Percentiles rank a stretch among this genome's conserved stretches.
Conservation (phyloP, 2,329 filamentous ascomycete species). For the Tolypocladium paradoxum region DNA sequence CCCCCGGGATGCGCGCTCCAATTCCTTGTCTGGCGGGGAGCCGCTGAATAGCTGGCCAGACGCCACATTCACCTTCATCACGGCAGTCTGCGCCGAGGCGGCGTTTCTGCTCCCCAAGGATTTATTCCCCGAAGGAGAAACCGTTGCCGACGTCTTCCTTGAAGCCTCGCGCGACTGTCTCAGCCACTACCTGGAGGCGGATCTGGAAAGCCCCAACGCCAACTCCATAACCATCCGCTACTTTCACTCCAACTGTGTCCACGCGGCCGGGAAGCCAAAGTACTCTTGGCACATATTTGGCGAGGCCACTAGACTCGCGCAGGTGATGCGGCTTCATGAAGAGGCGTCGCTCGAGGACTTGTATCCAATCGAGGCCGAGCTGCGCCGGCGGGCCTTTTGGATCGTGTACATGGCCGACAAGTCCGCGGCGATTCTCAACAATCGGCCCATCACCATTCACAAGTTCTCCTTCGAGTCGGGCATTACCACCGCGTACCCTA, state of each 20-base stretch:
- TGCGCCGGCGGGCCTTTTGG: constrained; percentile 26
- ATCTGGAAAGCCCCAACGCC: constrained; percentile 29
- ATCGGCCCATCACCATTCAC: constrained; percentile 31
- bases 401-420: constrained; percentile 30
- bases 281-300: constrained; percentile 35
- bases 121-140: constrained; percentile 26
- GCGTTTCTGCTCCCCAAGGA: constrained; percentile 28
- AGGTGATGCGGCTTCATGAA: constrained; percentile 31
- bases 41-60: constrained; percentile 18
- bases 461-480: constrained; percentile 29
- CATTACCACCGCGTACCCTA: constrained; percentile 25
- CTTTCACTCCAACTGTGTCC: constrained; percentile 34
- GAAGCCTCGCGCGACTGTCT: constrained; percentile 27
- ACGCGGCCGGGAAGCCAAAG: constrained; percentile 29
- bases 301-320: constrained; percentile 28
- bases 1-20: not conserved
- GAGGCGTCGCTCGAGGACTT: constrained; percentile 25
- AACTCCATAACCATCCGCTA: constrained; percentile 32
- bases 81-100: constrained; percentile 31
- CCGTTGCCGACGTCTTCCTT: constrained; percentile 25
- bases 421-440: constrained; percentile 27
- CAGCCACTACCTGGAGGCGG: constrained; percentile 26
- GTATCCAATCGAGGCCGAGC: constrained; percentile 24
- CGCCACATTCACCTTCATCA: constrained; percentile 28
- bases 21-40: not conserved